phyloP scores from a whole-genome alignment of 1,139 yeast species.

The Candida pseudoviswanathii region DNA sequence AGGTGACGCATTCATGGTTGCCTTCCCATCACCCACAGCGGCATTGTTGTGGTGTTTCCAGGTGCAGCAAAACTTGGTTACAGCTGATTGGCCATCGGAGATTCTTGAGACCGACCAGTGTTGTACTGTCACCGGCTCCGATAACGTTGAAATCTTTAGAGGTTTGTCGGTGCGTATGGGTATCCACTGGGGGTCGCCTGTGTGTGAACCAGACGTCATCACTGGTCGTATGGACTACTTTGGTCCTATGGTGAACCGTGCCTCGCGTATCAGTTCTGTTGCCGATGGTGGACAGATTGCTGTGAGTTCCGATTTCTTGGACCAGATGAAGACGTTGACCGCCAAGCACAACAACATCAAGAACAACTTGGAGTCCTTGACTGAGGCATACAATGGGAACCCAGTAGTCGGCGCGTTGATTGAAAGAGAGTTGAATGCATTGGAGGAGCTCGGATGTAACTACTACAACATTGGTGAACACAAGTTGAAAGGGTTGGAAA shows the following conservation, averaged over 20 bases:
- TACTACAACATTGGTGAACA: constrained; percentile 78
- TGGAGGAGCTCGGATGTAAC: constrained; percentile 72
- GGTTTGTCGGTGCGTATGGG: constrained; percentile 98
- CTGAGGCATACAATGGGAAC: constrained; percentile 65
- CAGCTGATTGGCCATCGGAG: constrained; percentile 95
- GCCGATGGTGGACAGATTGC: constrained; percentile 99
- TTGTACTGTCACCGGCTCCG: constrained; percentile 72
- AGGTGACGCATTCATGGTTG: constrained; percentile 99
- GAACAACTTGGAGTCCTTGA: constrained; percentile 38
- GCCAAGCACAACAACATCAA: constrained; percentile 52
- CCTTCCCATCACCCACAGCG: constrained; percentile 89
- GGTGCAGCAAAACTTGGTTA: constrained; percentile 79
- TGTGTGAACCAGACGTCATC: constrained; percentile 91
- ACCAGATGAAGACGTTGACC: constrained; percentile 65
- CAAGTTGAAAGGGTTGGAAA: constrained; percentile 91
- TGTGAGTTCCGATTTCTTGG: constrained; percentile 76
- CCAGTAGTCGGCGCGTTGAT: constrained; percentile 62
- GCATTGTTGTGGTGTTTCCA: constrained; percentile 94
- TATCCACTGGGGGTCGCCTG: constrained; percentile 97
- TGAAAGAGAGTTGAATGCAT: constrained; percentile 65
- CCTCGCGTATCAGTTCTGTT: constrained; percentile 89
- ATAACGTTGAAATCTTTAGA: constrained; percentile 66
- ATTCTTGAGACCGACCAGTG: constrained; percentile 86
- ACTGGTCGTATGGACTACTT: constrained; percentile 98
- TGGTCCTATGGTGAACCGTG: constrained; percentile 97